Conservation (phyloP, 139 green algal genomes). For the Coelastrella sp. region DNA sequence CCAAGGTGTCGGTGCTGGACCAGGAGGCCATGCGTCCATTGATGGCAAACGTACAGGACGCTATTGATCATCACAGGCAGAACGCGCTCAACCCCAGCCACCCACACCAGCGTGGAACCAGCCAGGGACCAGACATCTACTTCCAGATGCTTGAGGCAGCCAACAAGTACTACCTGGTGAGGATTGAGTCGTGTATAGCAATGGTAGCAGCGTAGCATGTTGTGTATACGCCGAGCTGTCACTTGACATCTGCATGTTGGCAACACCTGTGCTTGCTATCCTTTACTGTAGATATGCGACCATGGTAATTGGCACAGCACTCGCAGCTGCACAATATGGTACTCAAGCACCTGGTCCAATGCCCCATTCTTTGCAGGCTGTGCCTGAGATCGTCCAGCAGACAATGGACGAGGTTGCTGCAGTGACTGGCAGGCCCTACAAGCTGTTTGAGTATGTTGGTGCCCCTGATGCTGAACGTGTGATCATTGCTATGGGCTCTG, state of each 20-base stretch:
- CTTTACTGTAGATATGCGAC: no score
- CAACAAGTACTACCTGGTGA: conserved; percentile 61
- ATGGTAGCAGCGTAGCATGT: no score
- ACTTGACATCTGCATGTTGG: no score
- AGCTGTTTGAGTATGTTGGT: conserved; percentile 71
- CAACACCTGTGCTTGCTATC: no score
- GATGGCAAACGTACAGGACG: conserved; percentile 27
- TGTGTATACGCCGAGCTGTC: no score
- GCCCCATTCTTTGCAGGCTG: conserved; percentile 38
- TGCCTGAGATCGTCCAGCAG: conserved; percentile 55
- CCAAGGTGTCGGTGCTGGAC: conserved; percentile 52
- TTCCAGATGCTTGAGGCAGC: conserved; percentile 67
- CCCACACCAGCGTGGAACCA: conserved; percentile 67
- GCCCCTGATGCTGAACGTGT: conserved; percentile 61
- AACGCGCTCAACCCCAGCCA: conserved; percentile 62
- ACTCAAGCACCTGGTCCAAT: no score
- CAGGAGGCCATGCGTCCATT: conserved; percentile 47
- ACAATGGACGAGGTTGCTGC: conserved; percentile 57
- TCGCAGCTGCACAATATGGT: no score
- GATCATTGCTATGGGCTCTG: conserved; percentile 67
- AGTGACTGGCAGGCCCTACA: conserved; percentile 62
- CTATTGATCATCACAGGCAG: conserved; percentile 47
- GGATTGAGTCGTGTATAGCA: not conserved
- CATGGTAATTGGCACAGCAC: no score
- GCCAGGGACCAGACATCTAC: conserved; percentile 61